These are phyloP conservation scores for Chrysoporthe deuterocubensis DNA, from an alignment of 2,329 filamentous ascomycete species.

Conservation along the genomic window DNA sequence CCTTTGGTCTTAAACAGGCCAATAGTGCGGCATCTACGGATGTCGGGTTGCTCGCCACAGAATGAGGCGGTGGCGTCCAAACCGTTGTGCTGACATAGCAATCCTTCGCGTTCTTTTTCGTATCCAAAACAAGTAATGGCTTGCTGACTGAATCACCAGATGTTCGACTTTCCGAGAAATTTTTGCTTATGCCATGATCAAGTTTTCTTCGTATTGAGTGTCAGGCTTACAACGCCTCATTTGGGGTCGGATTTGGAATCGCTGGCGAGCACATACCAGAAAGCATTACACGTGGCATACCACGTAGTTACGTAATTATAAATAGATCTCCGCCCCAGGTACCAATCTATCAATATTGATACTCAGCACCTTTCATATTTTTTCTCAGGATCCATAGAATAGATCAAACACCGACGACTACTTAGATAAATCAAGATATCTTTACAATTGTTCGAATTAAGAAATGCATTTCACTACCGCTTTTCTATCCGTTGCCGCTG, in stretches of 20 bases:
- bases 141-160: neutral
- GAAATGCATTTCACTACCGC: neutral
- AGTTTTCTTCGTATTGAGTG: neutral
- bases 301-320: neutral
- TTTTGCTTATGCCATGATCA: neutral
- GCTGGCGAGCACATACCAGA: neutral
- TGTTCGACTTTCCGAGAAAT: neutral
- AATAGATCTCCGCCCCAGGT: neutral
- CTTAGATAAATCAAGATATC: neutral
- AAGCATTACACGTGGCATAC: neutral
- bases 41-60: neutral
- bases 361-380: no score
- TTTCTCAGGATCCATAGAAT: neutral
- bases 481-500: neutral
- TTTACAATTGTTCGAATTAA: neutral
- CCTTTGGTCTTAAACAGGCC: neutral
- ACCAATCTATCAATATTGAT: no score
- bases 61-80: neutral
- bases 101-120: neutral
- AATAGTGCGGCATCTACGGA: neutral
- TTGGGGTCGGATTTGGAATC: neutral
- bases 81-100: neutral
- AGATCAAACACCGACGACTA: no score
- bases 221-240: neutral
- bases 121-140: neutral